A percentile compares a stretch with the other conserved stretches of the same genome.
Conservation (phyloP, 176 grass and related monocot species). For the Musa schizocarpa region DNA sequence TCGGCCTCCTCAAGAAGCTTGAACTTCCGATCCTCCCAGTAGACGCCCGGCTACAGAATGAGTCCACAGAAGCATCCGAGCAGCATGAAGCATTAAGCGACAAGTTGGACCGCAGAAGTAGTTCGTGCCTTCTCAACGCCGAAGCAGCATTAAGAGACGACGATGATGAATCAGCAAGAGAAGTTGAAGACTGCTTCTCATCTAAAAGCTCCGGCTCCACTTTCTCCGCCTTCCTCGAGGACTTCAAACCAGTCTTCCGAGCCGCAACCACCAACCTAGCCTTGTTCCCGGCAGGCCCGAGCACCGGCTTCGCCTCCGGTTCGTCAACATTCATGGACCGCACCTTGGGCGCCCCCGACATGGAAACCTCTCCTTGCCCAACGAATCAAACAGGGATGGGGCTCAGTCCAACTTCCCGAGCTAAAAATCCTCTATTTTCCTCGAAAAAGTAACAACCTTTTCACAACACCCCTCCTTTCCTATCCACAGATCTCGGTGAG, state of each 20-base stretch:
- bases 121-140: conserved; percentile 53
- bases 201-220: neutral
- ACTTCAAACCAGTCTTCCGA: conserved; percentile 17
- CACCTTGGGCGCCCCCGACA: conserved; percentile 16
- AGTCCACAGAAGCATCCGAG: conserved; percentile 75
- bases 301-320: conserved; percentile 8
- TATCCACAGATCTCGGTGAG: too few species aligned
- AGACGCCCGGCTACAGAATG: conserved; percentile 83
- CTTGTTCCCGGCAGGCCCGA: conserved; percentile 22
- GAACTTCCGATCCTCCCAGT: conserved; percentile 55
- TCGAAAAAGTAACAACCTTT: neutral
- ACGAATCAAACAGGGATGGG: neutral
- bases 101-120: conserved; percentile 47
- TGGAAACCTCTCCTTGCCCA: conserved; percentile 2
- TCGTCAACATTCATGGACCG: conserved; percentile 22
- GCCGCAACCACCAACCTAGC: conserved; percentile 1
- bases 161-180: neutral
- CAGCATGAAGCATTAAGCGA: conserved; percentile 76
- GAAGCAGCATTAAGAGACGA: conserved; percentile 13
- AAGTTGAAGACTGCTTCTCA: conserved; percentile 12
- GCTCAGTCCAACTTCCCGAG: neutral
- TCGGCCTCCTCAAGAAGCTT: conserved; percentile 31
- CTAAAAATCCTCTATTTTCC: conserved; percentile 7
- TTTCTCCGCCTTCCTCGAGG: neutral
- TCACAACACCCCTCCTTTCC: neutral